These are phyloP conservation scores for Cydonia oblonga DNA, from an alignment of 331 rosid species.

Conservation along the genomic window DNA sequence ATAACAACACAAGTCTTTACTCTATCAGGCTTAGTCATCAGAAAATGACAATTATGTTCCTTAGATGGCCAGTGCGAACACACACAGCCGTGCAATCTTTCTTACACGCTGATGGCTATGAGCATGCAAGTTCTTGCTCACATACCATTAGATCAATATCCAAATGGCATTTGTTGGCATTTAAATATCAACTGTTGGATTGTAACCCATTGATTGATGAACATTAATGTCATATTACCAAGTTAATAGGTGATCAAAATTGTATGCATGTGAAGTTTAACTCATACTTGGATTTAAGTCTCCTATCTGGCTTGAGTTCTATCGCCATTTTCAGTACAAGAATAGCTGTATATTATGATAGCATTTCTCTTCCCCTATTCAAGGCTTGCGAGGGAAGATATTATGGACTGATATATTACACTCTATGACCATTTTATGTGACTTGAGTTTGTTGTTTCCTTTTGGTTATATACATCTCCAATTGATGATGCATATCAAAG, in stretches of 20 bases:
- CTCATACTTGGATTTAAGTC: not conserved
- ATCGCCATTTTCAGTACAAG: not conserved
- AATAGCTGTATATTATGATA: not conserved
- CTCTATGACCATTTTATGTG: not conserved
- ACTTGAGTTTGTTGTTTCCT: not conserved
- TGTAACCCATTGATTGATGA: not conserved
- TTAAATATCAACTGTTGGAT: not conserved
- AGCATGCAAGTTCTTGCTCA: not conserved
- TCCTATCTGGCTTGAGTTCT: not conserved
- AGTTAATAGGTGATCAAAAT: not conserved
- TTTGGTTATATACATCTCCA: not conserved
- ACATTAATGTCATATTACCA: not conserved
- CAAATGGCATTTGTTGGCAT: not conserved
- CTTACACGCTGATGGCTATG: not conserved
- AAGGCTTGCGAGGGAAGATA: not conserved
- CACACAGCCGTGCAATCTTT: not conserved
- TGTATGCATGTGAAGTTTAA: not conserved
- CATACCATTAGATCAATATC: not conserved
- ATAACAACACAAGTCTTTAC: not conserved
- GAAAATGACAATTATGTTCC: not conserved
- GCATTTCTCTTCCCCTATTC: not conserved
- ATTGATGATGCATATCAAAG: not conserved
- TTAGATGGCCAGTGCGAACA: not conserved
- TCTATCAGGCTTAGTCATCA: not conserved
- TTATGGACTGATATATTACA: not conserved